These are phyloP conservation scores for Aspergillus taichungensis DNA, from an alignment of 495 filamentous ascomycete genomes.

Conservation along the genomic window DNA sequence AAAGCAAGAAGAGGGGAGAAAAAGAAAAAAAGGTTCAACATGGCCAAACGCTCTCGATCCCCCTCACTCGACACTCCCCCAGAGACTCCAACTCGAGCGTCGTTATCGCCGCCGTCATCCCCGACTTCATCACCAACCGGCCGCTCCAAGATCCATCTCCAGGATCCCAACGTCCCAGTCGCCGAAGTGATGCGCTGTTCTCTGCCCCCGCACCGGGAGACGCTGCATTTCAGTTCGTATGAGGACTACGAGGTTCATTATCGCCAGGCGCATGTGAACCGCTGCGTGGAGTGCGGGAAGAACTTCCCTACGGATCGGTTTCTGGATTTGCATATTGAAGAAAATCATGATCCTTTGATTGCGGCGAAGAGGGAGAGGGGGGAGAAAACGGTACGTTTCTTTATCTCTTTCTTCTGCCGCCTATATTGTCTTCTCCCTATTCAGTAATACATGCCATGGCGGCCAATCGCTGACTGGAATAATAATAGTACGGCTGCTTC, in stretches of 20 bases:
- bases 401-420: neutral
- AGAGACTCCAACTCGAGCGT: constrained; percentile 7
- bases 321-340: constrained; percentile 77
- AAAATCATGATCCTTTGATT: constrained; percentile 79
- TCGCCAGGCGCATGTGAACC: constrained; percentile 67
- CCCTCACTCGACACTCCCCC: constrained; percentile 11
- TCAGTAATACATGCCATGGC: neutral
- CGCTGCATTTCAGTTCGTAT: constrained; percentile 60
- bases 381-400: constrained; percentile 71
- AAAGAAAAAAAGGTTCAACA: constrained; percentile 16
- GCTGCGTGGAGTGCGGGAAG: constrained; percentile 72
- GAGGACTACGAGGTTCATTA: constrained; percentile 87
- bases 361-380: constrained; percentile 64
- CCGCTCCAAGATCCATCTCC: constrained; percentile 21
- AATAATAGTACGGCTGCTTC: constrained; percentile 70
- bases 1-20: constrained; percentile 3
- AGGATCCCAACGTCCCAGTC: constrained; percentile 11
- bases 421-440: neutral
- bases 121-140: constrained; percentile 12
- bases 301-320: constrained; percentile 68
- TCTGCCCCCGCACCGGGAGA: constrained; percentile 66
- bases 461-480: neutral
- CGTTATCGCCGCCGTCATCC: constrained; percentile 17
- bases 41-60: constrained; percentile 52
- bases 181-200: constrained; percentile 60